A percentile compares a stretch with the other conserved stretches of the same genome.
phyloP scores from a whole-genome alignment of 2,329 filamentous ascomycete genomes.

The Pyrenophora teres region DNA sequence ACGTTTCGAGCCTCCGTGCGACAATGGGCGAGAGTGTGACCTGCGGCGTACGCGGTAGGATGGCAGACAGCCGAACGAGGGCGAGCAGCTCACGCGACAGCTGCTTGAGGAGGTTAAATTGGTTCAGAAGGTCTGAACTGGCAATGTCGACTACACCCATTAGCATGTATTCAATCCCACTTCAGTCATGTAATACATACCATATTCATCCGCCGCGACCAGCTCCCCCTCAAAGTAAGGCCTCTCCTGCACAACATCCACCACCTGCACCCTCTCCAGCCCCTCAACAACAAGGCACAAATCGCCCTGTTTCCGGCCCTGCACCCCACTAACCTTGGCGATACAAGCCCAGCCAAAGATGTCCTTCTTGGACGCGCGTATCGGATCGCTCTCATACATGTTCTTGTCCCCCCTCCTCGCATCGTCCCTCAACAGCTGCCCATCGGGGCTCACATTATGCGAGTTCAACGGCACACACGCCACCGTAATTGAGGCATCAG shows the following conservation, averaged over 20 bases:
- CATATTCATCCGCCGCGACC: constrained; percentile 69
- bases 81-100: constrained; percentile 85
- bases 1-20: constrained; percentile 82
- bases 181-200: constrained; percentile 50
- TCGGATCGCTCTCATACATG: constrained; percentile 57
- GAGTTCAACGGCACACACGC: constrained; percentile 87
- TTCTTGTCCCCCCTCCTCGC: constrained; percentile 52
- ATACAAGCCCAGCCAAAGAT: constrained; percentile 83
- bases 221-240: constrained; percentile 88
- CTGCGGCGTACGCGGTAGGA: constrained; percentile 72
- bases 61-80: constrained; percentile 79
- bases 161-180: constrained; percentile 4
- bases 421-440: constrained; percentile 74
- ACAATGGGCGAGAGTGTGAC: constrained; percentile 79
- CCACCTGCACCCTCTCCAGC: constrained; percentile 73
- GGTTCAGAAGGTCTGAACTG: constrained; percentile 63
- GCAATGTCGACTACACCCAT: constrained; percentile 35
- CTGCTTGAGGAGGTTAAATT: constrained; percentile 81
- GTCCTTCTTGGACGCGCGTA: constrained; percentile 59
- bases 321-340: constrained; percentile 55
- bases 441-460: constrained; percentile 70
- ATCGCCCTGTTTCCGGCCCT: constrained; percentile 58
- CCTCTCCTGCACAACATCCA: constrained; percentile 74
- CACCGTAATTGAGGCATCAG: constrained; percentile 72
- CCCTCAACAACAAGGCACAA: constrained; percentile 88